A percentile compares a stretch with the other conserved stretches of the same genome.
These are phyloP conservation scores for Amauroascus niger DNA, from an alignment of 2,329 filamentous ascomycete genomes.

Conservation along the genomic window DNA sequence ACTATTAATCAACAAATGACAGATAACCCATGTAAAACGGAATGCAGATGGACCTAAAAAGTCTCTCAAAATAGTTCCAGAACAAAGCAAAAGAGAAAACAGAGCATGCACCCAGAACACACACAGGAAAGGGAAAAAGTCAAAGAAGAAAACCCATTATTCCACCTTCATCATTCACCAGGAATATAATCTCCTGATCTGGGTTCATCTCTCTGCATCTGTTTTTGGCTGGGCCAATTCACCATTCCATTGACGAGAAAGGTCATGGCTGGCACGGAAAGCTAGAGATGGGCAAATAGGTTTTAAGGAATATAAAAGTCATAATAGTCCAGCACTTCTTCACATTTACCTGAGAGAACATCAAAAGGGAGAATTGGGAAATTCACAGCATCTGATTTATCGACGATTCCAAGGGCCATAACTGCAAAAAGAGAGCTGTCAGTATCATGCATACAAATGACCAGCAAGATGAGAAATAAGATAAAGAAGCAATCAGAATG, in stretches of 20 bases:
- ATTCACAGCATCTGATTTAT: neutral
- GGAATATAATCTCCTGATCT: too few species aligned
- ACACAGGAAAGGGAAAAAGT: neutral
- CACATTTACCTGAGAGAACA: neutral
- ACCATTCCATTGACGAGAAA: neutral
- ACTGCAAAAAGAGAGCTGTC: neutral
- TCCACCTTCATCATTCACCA: too few species aligned
- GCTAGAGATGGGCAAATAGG: neutral
- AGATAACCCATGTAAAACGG: neutral
- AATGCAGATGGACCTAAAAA: neutral
- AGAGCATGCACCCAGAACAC: neutral
- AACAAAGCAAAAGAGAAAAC: neutral
- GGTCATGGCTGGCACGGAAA: neutral
- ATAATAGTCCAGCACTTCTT: neutral
- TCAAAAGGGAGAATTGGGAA: neutral
- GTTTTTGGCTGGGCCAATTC: neutral
- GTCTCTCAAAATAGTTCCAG: neutral
- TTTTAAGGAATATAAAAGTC: neutral
- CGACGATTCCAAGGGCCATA: conserved; percentile 9
- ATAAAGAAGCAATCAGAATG: neutral
- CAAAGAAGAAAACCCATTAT: neutral
- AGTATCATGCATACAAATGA: neutral
- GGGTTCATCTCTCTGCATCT: neutral
- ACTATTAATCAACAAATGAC: neutral
- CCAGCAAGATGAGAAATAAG: neutral